Evolutionary conservation across 805 yeast genomes (phyloP).

Genomic region (Metschnikowia orientalis): DNA sequence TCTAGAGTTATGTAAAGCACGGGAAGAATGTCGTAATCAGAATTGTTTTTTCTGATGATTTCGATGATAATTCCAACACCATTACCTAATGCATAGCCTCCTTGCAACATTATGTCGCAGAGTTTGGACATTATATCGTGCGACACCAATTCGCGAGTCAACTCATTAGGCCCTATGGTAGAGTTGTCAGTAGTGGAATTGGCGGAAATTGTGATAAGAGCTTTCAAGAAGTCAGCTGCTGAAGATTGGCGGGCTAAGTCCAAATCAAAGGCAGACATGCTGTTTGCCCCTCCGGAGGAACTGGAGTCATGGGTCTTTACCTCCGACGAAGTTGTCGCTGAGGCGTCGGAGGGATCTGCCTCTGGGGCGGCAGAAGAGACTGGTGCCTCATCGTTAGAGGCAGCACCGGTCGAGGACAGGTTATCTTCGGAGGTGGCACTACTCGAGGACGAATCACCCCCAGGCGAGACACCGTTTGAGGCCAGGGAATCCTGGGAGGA

Average conservation of each 20-base stretch:
- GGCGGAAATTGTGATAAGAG: conserved; percentile 43
- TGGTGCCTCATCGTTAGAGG: too few relatives aligned
- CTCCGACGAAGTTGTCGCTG: too few relatives aligned
- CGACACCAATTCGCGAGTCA: conserved; percentile 42
- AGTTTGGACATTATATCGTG: conserved; percentile 32
- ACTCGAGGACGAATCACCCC: too few relatives aligned
- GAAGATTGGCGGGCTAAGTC: conserved; percentile 33
- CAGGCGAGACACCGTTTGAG: too few relatives aligned
- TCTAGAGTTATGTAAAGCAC: conserved; percentile 42
- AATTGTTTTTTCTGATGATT: conserved; percentile 42
- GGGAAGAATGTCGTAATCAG: conserved; percentile 44
- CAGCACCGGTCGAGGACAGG: too few relatives aligned
- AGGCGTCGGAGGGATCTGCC: too few relatives aligned
- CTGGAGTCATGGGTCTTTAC: too few relatives aligned
- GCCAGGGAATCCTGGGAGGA: too few relatives aligned
- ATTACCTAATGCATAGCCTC: conserved; percentile 45
- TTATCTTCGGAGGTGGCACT: too few relatives aligned
- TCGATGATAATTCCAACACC: conserved; percentile 47
- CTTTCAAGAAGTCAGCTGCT: conserved; percentile 44
- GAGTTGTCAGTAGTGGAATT: conserved; percentile 44
- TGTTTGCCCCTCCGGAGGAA: too few relatives aligned
- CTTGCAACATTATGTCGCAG: conserved; percentile 39
- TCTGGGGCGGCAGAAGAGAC: too few relatives aligned
- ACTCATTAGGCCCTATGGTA: conserved; percentile 44
- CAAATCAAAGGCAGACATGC: conserved; percentile 8